Evolutionary conservation across 2,329 filamentous ascomycete genomes (phyloP), one percentile per base, ranked within the genome.

Genomic region (Trichoderma sp.): DNA sequence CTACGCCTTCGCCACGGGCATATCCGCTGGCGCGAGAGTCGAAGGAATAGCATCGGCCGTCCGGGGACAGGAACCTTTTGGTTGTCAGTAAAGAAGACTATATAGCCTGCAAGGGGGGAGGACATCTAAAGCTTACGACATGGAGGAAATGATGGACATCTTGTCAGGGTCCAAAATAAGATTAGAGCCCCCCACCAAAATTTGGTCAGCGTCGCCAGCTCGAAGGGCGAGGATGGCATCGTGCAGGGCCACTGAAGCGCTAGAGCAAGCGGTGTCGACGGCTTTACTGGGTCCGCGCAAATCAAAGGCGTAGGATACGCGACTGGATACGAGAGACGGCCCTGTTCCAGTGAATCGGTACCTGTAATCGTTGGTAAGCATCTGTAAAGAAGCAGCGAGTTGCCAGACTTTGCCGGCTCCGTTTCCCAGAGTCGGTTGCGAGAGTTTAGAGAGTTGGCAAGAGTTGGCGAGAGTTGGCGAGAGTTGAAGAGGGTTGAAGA

Each of bases 1-100:
- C 81, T 5, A 84, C 73, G 2, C 84, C 85, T 55, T 87, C 86
- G 7, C 84, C 85, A 0, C 85, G 80, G 14, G 78, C 83, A 71
- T 86, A 86, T 0, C 84, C 85, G 70, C 86, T 70, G 14, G 66
- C 71, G 46, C 66, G 51, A 13, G 65, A 68, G 32, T 70, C 68
- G 37, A 70, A 70, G 6, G 68, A 63, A 55, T 70, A 68, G n/a
- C 64, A 68, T 34, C 68, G 63, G 26, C 63, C 63, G 51, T 69
- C 55, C 24, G 68, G 68, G 28, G 68, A 69, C 18, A 69, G 30
- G 21, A 69, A 69, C 46, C 68, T 69, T 69, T 52, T 46, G n/a
- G n/a, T 24, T 28, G 28, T 54, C 32, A 54, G 61, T 30, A 43
- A 26, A 30, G 46, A 24, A 14, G 32, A 4, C 3, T 34, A 34